phyloP scores from a whole-genome alignment of 2,329 filamentous ascomycete genomes.

The Calonectria pseudoreteaudii region DNA sequence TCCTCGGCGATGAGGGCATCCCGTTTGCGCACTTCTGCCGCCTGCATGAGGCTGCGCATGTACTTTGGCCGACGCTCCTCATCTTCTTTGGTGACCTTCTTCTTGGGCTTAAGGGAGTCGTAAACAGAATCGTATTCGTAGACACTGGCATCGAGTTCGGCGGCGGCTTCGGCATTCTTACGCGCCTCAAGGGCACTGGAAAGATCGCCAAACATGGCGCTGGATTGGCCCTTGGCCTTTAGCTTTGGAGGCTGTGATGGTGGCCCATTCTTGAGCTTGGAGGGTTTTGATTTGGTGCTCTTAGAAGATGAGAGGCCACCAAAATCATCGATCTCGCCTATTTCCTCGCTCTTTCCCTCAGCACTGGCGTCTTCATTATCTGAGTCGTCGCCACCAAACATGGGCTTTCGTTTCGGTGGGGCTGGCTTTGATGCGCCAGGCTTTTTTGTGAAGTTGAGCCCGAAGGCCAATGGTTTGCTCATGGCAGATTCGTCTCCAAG shows the following conservation, averaged over 20 bases:
- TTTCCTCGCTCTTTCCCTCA: slow-evolving; percentile 62
- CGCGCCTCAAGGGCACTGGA: slow-evolving; percentile 73
- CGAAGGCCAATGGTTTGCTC: slow-evolving; percentile 64
- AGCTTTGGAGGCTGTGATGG: slow-evolving; percentile 56
- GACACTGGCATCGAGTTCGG: slow-evolving; percentile 77
- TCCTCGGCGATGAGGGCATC: slow-evolving; percentile 84
- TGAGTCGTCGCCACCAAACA: slow-evolving; percentile 70
- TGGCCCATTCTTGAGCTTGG: slow-evolving; percentile 48
- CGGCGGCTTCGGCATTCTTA: slow-evolving; percentile 73
- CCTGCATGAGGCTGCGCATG: slow-evolving; percentile 79
- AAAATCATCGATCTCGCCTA: slow-evolving; percentile 73
- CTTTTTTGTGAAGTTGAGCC: slow-evolving; percentile 73
- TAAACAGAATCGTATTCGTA: slow-evolving; percentile 90
- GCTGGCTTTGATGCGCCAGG: slow-evolving; percentile 60
- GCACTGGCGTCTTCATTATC: slow-evolving; percentile 60
- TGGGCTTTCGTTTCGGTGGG: slow-evolving; percentile 63
- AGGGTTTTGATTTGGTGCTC: slow-evolving; percentile 44
- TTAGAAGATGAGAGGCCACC: slow-evolving; percentile 38
- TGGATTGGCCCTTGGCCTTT: slow-evolving; percentile 56
- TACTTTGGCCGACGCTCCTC: slow-evolving; percentile 79
- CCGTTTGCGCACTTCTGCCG: slow-evolving; percentile 81
- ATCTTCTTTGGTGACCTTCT: slow-evolving; percentile 65
- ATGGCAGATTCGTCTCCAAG: slow-evolving; percentile 44
- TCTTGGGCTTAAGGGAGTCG: slow-evolving; percentile 78
- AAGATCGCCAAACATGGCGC: slow-evolving; percentile 71